Percentiles rank a stretch among this genome's conserved stretches.
phyloP scores from a whole-genome alignment of 2,329 filamentous ascomycete species.

The Tricladium varicosporioides region DNA sequence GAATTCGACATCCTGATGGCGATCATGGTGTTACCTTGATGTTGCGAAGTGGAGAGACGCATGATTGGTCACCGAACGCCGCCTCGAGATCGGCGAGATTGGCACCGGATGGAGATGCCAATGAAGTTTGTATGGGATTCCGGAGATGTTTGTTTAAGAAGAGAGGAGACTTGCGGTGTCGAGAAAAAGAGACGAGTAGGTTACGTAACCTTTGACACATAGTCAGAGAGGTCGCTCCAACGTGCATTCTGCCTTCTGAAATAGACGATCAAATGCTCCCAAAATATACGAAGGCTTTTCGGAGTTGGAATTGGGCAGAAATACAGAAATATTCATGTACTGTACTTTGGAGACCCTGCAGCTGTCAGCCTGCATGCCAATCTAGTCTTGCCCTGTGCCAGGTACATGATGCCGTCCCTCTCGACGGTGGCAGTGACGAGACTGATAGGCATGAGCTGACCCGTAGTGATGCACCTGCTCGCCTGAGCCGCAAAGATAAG shows the following conservation, averaged over 20 bases:
- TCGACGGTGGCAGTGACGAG: not conserved
- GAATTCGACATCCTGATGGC: not conserved
- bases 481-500: not conserved
- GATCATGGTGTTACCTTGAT: not conserved
- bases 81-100: not conserved
- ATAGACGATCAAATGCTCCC: not conserved
- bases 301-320: not conserved
- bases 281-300: not conserved
- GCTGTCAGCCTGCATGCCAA: not conserved
- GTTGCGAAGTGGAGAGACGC: not conserved
- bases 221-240: too few species aligned
- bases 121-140: conserved; percentile 11
- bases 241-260: not conserved
- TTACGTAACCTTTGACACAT: conserved; percentile 1
- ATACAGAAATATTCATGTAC: too few species aligned
- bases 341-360: not conserved
- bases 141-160: conserved; percentile 12
- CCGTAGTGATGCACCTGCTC: not conserved
- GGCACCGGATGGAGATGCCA: conserved; percentile 7
- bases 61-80: not conserved
- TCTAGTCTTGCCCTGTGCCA: not conserved
- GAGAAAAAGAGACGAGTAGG: not conserved
- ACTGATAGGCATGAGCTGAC: too few species aligned
- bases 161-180: not conserved
- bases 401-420: not conserved